Percentiles rank a stretch among this genome's conserved stretches.
Evolutionary conservation across 106 monocot genomes (phyloP).

Genomic region (Dactylorhiza incarnata): DNA sequence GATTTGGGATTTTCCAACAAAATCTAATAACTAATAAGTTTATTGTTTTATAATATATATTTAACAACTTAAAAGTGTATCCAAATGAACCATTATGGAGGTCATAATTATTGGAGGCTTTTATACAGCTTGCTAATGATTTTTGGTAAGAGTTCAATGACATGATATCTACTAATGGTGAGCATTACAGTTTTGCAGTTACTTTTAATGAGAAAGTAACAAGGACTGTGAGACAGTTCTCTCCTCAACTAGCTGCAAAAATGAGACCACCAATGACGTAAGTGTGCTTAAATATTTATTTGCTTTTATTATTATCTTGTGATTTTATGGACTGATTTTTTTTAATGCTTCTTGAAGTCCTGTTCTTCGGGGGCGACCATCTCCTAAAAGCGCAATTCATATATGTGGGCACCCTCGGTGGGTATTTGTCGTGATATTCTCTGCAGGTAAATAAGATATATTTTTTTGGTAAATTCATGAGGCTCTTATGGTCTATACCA

Average conservation of each 20-base stretch:
- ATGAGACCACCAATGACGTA: conserved; percentile 82
- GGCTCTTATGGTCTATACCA: too few relatives aligned
- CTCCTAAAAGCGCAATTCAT: conserved; percentile 76
- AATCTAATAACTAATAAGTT: too few relatives aligned
- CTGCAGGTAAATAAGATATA: conserved; percentile 38
- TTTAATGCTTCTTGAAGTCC: conserved; percentile 31
- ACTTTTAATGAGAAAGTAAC: conserved; percentile 88
- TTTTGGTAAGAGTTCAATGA: background rate
- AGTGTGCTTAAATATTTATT: conserved; percentile 12
- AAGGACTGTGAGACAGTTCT: conserved; percentile 70
- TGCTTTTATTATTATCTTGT: background rate
- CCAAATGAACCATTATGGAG: background rate
- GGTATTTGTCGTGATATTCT: conserved; percentile 84
- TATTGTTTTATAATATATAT: too few relatives aligned
- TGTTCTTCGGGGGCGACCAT: conserved; percentile 82
- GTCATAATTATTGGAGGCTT: background rate
- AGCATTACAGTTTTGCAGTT: conserved; percentile 64
- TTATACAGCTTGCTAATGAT: background rate
- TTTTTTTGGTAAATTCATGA: too few relatives aligned
- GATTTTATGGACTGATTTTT: background rate
- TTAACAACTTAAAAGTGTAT: too few relatives aligned
- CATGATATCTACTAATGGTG: background rate
- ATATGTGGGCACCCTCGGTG: conserved; percentile 92
- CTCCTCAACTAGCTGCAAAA: conserved; percentile 85
- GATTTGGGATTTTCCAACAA: too few relatives aligned